Conservation (phyloP, 1,139 yeast species). For the Candida sanyaensis region DNA sequence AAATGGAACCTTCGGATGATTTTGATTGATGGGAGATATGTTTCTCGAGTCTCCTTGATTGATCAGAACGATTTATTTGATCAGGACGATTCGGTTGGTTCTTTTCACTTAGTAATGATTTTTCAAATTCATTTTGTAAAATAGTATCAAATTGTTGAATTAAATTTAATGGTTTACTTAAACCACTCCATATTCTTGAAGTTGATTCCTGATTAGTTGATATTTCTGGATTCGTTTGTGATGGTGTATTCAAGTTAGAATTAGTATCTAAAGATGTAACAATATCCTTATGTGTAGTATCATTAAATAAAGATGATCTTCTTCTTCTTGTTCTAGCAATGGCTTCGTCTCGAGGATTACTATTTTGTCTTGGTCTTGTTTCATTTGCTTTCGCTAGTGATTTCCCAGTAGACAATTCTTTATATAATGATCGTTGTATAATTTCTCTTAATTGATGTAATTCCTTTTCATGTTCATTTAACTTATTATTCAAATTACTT, state of each 20-base stretch:
- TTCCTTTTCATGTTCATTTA: constrained; percentile 44
- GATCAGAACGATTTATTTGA: neutral
- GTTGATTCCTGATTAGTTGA: constrained; percentile 3
- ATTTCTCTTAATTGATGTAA: constrained; percentile 47
- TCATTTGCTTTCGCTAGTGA: constrained; percentile 12
- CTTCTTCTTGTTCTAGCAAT: constrained; percentile 30
- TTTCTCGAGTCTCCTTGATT: neutral
- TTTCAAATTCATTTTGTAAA: constrained; percentile 67
- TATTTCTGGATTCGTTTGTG: neutral
- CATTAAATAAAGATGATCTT: constrained; percentile 11
- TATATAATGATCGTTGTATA: constrained; percentile 42
- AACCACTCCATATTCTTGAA: constrained; percentile 33
- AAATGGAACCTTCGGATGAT: constrained; percentile 29
- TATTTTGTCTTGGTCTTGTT: constrained; percentile 22
- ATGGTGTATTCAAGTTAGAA: neutral
- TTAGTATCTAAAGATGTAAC: neutral
- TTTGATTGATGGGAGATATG: constrained; percentile 18
- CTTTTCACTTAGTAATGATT: constrained; percentile 31
- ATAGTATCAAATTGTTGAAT: constrained; percentile 70
- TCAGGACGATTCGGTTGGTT: neutral
- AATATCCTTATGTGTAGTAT: neutral
- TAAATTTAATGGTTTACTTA: constrained; percentile 57
- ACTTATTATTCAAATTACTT: constrained; percentile 29
- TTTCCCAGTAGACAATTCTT: constrained; percentile 23
- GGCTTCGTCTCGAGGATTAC: constrained; percentile 39